Percentiles rank a stretch among this genome's conserved stretches.
Evolutionary conservation across 106 monocot species (phyloP).

Genomic region (Chionographis japonica): DNA sequence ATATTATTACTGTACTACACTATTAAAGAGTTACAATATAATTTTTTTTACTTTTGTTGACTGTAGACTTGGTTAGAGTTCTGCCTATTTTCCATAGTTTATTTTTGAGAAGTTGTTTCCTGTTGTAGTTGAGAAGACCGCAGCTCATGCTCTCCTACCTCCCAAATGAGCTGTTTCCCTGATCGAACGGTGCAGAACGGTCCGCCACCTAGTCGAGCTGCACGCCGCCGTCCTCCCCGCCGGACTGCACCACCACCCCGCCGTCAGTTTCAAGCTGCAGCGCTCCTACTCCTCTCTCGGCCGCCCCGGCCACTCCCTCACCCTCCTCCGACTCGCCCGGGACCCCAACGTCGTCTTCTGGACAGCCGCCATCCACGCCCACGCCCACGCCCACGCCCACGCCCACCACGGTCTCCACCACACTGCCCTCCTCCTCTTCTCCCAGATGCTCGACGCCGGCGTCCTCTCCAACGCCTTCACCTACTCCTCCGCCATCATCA

Average conservation of each 20-base stretch:
- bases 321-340: conserved; percentile 56
- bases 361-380: conserved; percentile 60
- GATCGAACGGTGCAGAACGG: conserved; percentile 32
- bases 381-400: no score
- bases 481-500: conserved; percentile 64
- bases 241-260: conserved; percentile 39
- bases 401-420: conserved; percentile 34
- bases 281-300: conserved; percentile 54
- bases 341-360: conserved; percentile 62
- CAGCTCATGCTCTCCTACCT: conserved; percentile 6
- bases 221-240: conserved; percentile 65
- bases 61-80: no score
- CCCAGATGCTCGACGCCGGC: conserved; percentile 38
- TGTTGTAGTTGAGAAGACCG: conserved; percentile 35
- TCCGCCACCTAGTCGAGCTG: conserved; percentile 38
- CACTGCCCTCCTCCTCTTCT: conserved; percentile 48
- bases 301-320: conserved; percentile 39
- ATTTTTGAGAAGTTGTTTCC: no score
- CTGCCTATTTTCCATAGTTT: no score
- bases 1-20: no score
- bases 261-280: conserved; percentile 81
- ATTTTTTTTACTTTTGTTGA: no score
- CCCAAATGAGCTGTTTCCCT: conserved; percentile 28
- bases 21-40: no score
- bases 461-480: conserved; percentile 58